A percentile compares a stretch with the other conserved stretches of the same genome.
Evolutionary conservation across 1,139 yeast species (phyloP).

Genomic region (Candida frijolesensis): DNA sequence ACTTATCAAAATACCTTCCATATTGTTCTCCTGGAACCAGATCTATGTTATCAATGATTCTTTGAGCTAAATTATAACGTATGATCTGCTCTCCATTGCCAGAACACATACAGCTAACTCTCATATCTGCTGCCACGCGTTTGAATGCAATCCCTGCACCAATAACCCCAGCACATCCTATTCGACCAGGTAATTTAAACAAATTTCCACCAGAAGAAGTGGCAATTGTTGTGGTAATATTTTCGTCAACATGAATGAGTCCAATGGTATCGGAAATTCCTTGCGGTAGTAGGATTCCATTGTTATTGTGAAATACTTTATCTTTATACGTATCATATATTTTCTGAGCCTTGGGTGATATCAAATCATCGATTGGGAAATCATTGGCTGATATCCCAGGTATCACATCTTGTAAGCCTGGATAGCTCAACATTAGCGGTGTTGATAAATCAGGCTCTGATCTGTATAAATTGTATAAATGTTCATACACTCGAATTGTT

Average conservation of each 20-base stretch:
- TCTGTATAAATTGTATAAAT: constrained; percentile 17
- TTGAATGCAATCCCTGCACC: constrained; percentile 45
- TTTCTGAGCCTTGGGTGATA: constrained; percentile 20
- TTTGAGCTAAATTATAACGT: constrained; percentile 39
- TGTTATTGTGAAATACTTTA: constrained; percentile 12
- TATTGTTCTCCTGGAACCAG: constrained; percentile 12
- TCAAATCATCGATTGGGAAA: constrained; percentile 9
- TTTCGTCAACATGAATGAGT: constrained; percentile 19
- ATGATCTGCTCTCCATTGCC: constrained; percentile 61
- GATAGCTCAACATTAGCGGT: constrained; percentile 28
- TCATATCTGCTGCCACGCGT: constrained; percentile 14
- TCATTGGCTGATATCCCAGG: constrained; percentile 3
- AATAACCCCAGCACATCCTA: constrained; percentile 55
- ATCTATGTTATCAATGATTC: constrained; percentile 21
- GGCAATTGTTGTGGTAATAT: constrained; percentile 25
- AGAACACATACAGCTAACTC: constrained; percentile 48
- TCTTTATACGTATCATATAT: constrained; percentile 18
- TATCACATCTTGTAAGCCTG: constrained; percentile 11
- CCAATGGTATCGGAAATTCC: constrained; percentile 40
- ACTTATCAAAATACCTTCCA: constrained; percentile 15
- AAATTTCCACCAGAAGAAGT: constrained; percentile 58
- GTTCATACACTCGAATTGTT: constrained; percentile 21
- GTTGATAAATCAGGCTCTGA: constrained; percentile 24
- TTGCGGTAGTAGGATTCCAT: background rate
- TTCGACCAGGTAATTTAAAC: constrained; percentile 50